Base-by-base conservation (phyloP, 176 grass and related monocot species). In the Cenchrus americanus region DNA sequence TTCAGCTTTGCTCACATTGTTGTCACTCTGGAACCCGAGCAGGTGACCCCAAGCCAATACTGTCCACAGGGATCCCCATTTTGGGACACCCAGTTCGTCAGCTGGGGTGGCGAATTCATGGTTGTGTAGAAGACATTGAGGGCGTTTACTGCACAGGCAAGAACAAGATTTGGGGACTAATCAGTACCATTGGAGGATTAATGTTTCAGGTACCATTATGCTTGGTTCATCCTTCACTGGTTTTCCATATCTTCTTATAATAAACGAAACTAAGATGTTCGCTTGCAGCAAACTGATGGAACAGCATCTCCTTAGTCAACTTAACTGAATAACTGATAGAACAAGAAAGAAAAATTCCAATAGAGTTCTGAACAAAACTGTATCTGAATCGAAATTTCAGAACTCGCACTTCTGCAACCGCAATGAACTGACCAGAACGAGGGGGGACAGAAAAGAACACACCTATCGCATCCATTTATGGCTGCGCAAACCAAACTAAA, bases 51-150 rank as follows among this genome's bases (percentile, higher is more conserved):
- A 1, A 65, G 65, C 96, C 96, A 99, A 1, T 75, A 86, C 76
- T 99, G 89, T 19, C 91, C 89, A 52, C 96, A 99, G 32, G 96
- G 96, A 91, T 99, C 93, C 73, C 96, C 96, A 46, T 89, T 87
- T 66, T 84, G 89, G 23, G 91, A 71, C 46, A 73, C 90, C 96
- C 96, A 99, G 57, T 94, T 88, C 15, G 89, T 90, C 30, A 99
- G 89, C 83, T 92, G 85, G 58, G 83, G 59, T 12, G 89, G 91
- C 34, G 86, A 86, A 71, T 96, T 96, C 84, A 99, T 90, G 82
- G 73, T 92, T 75, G 73, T 90, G 80, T 88, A 94, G 75, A 96
- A 87, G 77, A 92, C 89, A 79, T 87, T 83, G 65, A 99, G 91
- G 79, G 93, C 85, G 83, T 76, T 86, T 49, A 90, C 96, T 99